phyloP scores from a whole-genome alignment of 1,284 basidiomycete species.

The Somion occarium region DNA sequence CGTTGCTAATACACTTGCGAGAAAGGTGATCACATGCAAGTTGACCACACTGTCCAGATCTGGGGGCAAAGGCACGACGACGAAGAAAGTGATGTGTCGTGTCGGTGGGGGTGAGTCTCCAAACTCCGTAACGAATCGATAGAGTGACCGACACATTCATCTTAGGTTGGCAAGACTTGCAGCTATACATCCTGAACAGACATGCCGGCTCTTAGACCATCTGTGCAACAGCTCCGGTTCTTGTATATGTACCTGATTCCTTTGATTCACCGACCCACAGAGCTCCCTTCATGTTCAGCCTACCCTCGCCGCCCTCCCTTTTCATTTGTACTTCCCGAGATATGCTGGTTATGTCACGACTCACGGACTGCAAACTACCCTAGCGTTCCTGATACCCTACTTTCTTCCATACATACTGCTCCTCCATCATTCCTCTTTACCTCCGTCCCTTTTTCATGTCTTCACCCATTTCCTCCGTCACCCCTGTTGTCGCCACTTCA shows the following conservation, averaged over 20 bases:
- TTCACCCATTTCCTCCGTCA: neutral
- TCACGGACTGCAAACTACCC: neutral
- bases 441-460: no score
- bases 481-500: neutral
- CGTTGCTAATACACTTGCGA: constrained; percentile 64
- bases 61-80: constrained; percentile 45
- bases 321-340: neutral
- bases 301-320: constrained; percentile 5
- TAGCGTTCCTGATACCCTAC: neutral
- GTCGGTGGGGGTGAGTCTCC: constrained; percentile 69
- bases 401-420: constrained; percentile 1
- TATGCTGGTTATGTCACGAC: neutral
- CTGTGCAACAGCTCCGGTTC: neutral
- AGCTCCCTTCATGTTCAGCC: neutral
- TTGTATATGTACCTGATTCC: neutral
- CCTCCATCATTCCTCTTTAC: neutral
- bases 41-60: constrained; percentile 70
- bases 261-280: neutral
- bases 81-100: constrained; percentile 83
- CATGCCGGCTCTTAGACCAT: constrained; percentile 28
- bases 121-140: constrained; percentile 6
- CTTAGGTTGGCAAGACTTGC: constrained; percentile 83
- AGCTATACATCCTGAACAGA: constrained; percentile 73
- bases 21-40: constrained; percentile 75
- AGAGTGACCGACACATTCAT: constrained; percentile 1